These are phyloP conservation scores for Pseudocercospora musae DNA, from an alignment of 2,329 filamentous ascomycete species.

Conservation along the genomic window DNA sequence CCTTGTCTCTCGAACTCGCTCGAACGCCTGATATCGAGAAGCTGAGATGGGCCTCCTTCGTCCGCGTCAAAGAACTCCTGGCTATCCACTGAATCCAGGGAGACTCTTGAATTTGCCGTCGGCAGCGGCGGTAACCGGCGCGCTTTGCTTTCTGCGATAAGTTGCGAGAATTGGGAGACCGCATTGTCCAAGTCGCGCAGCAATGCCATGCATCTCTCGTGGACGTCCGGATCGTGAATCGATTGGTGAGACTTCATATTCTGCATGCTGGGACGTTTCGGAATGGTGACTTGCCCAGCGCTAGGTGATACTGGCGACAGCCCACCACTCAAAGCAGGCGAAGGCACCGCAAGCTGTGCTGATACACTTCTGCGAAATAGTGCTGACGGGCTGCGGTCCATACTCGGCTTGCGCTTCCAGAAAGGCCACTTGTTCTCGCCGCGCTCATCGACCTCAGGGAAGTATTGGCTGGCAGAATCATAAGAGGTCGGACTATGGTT, in stretches of 20 bases:
- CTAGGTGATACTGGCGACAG: slow-evolving; percentile 30
- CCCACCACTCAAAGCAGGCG: slow-evolving; percentile 32
- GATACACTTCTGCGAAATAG: slow-evolving; percentile 51
- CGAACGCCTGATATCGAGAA: slow-evolving; percentile 71
- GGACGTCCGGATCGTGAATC: slow-evolving; percentile 51
- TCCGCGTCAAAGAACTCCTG: slow-evolving; percentile 96
- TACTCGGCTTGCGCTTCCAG: slow-evolving; percentile 84
- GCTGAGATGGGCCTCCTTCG: slow-evolving; percentile 57
- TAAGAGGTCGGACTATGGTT: slow-evolving; percentile 38
- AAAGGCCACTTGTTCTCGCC: slow-evolving; percentile 66
- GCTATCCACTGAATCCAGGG: slow-evolving; percentile 75
- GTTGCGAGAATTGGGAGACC: slow-evolving; percentile 72
- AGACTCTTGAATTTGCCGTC: slow-evolving; percentile 53
- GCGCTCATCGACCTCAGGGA: slow-evolving; percentile 31
- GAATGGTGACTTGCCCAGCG: slow-evolving; percentile 36
- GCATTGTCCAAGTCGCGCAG: slow-evolving; percentile 80
- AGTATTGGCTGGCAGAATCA: slow-evolving; percentile 45
- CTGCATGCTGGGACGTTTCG: slow-evolving; percentile 33
- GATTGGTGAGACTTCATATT: slow-evolving; percentile 20
- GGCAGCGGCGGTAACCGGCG: slow-evolving; percentile 58
- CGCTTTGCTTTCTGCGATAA: slow-evolving; percentile 76
- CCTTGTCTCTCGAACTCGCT: slow-evolving; percentile 66
- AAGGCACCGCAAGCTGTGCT: slow-evolving; percentile 51
- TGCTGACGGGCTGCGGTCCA: slow-evolving; percentile 39
- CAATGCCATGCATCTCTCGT: slow-evolving; percentile 81